These are phyloP conservation scores for Avena eriantha DNA, from an alignment of 176 grass and related monocot genomes.

Conservation along the genomic window DNA sequence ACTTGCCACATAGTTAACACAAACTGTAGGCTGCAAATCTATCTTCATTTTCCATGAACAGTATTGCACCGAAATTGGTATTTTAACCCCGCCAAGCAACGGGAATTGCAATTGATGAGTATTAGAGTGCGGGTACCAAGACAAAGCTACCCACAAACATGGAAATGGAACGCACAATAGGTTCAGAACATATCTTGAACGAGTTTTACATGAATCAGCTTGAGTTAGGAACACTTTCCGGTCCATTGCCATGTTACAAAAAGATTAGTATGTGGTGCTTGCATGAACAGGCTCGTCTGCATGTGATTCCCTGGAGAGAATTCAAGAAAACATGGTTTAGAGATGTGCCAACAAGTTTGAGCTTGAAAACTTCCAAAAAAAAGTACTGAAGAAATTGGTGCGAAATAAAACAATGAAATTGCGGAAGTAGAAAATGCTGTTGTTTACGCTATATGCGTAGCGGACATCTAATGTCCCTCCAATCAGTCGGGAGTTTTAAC, in stretches of 20 bases:
- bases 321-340: conserved; percentile 36
- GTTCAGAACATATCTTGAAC: conserved; percentile 1
- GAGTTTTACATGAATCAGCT: conserved; percentile 34
- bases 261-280: not conserved
- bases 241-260: conserved; percentile 28
- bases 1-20: not conserved
- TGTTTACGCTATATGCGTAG: not conserved
- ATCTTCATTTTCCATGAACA: not conserved
- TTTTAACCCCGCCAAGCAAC: not conserved
- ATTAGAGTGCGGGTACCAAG: not conserved
- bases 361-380: not conserved
- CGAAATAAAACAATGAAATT: not conserved
- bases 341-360: not conserved
- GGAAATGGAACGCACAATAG: not conserved
- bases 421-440: not conserved
- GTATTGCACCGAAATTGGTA: not conserved
- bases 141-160: not conserved
- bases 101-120: not conserved
- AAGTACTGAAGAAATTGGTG: not conserved
- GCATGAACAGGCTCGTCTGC: not conserved
- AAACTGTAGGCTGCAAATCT: not conserved
- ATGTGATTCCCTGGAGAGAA: conserved; percentile 31
- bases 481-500: too few relatives aligned
- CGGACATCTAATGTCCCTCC: not conserved
- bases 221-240: not conserved